Evolutionary conservation across 352 stramenopile genomes (phyloP).

Genomic region (Globisporangium emineosum): DNA sequence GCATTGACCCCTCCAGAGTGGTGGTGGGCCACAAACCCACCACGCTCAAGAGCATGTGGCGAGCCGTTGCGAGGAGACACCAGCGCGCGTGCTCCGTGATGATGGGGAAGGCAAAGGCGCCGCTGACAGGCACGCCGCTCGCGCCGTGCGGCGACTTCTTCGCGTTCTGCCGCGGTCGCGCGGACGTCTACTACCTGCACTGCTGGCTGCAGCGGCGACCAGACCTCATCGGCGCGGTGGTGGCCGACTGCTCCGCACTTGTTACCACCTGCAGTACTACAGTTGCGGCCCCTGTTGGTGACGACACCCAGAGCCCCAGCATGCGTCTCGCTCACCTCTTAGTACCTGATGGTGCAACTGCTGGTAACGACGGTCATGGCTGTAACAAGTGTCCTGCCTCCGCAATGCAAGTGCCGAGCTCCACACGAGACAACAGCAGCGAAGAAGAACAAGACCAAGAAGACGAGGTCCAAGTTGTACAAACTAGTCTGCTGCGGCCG

Average conservation of each 20-base stretch:
- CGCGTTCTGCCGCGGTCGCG: not conserved
- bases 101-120: not conserved
- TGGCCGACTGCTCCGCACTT: not conserved
- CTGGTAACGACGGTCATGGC: too few species aligned
- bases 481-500: too few species aligned
- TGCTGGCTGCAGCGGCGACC: constrained; percentile 4
- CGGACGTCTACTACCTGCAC: constrained; percentile 1
- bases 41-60: constrained; percentile 4
- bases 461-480: too few species aligned
- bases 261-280: not conserved
- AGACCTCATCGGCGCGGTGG: not conserved
- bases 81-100: not conserved
- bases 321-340: too few species aligned
- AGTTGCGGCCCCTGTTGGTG: too few species aligned
- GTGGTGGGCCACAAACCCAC: too few species aligned
- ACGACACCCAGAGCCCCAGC: not conserved
- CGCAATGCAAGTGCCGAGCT: too few species aligned
- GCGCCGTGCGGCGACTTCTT: too few species aligned
- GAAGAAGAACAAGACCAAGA: not conserved
- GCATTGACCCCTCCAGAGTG: not conserved
- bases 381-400: too few species aligned
- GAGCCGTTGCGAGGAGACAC: not conserved
- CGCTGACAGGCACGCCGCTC: not conserved
- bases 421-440: too few species aligned
- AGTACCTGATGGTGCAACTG: too few species aligned